Evolutionary conservation across 331 rosid species (phyloP).

Genomic region (Ulmus americana): DNA sequence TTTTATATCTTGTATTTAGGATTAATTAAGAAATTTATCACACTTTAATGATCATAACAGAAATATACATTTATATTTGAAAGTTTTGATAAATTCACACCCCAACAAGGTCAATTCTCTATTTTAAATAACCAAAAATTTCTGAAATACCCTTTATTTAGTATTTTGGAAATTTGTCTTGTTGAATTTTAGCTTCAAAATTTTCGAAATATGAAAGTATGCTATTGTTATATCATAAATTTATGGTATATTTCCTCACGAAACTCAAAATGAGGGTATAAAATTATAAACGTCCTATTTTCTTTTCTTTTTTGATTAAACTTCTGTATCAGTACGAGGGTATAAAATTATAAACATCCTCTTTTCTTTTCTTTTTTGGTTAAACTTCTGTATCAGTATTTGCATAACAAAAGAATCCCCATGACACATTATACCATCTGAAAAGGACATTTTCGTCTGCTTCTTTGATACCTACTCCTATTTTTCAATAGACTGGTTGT

Average conservation of each 20-base stretch:
- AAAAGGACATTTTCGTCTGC: background rate
- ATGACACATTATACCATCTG: background rate
- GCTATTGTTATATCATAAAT: too few relatives aligned
- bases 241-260: too few relatives aligned
- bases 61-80: too few relatives aligned
- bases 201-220: too few relatives aligned
- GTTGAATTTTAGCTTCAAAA: too few relatives aligned
- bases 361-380: background rate
- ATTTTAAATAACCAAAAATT: too few relatives aligned
- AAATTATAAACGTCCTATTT: background rate
- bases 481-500: background rate
- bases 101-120: too few relatives aligned
- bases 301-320: background rate
- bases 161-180: too few relatives aligned
- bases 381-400: background rate
- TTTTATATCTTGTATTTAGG: background rate
- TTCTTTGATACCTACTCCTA: constrained; percentile 1
- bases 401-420: constrained; percentile 1
- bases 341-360: background rate
- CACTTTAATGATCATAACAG: too few relatives aligned
- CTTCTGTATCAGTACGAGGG: background rate
- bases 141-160: too few relatives aligned
- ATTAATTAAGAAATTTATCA: background rate
- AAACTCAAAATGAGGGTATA: too few relatives aligned
- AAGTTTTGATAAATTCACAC: too few relatives aligned